These are phyloP conservation scores for Tephrocybe sp. DNA, from an alignment of 768 basidiomycete genomes.

Conservation along the genomic window DNA sequence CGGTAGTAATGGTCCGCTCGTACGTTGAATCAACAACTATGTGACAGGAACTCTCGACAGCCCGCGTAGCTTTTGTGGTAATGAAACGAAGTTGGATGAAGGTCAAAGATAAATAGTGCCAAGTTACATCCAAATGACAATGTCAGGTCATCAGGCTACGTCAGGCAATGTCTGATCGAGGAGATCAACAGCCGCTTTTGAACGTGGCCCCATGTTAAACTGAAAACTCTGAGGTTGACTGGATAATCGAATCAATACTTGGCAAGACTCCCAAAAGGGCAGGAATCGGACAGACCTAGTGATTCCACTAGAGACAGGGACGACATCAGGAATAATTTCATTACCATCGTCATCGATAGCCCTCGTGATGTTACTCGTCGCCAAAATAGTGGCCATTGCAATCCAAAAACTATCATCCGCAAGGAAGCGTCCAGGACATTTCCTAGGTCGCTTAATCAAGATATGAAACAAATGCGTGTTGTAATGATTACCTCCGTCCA, in stretches of 20 bases:
- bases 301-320: conserved; percentile 1
- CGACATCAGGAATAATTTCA: conserved; percentile 31
- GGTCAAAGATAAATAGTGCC: no score
- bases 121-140: no score
- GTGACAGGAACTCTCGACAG: no score
- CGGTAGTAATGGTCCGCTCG: no score
- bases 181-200: neutral
- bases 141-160: no score
- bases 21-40: no score
- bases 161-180: neutral
- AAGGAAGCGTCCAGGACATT: conserved; percentile 41
- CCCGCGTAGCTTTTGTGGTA: no score
- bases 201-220: neutral
- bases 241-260: neutral
- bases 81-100: no score
- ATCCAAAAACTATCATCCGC: conserved; percentile 39
- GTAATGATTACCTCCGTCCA: conserved; percentile 18
- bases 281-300: neutral
- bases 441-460: conserved; percentile 7
- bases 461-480: neutral
- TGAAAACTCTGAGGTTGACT: conserved; percentile 3
- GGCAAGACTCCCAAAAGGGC: neutral
- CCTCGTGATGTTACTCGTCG: conserved; percentile 35
- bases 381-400: conserved; percentile 18
- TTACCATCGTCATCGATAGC: conserved; percentile 30